These are phyloP conservation scores for Fusarium sp. DNA, from an alignment of 2,329 filamentous ascomycete genomes.

Conservation along the genomic window DNA sequence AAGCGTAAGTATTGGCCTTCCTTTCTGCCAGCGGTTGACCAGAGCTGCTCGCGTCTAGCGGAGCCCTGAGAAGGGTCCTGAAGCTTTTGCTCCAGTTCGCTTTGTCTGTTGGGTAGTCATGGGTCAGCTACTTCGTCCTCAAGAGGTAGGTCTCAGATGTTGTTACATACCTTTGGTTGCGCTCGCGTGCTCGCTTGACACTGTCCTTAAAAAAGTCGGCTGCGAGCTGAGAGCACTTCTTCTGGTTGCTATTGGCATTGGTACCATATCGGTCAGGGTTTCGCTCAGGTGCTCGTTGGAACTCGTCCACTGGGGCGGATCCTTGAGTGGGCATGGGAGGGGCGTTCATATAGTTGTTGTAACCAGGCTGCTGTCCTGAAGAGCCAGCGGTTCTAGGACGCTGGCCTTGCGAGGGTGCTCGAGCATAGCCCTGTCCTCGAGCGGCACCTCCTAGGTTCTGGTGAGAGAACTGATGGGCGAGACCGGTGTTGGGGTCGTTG, in stretches of 20 bases:
- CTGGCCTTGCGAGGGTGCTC: constrained; percentile 76
- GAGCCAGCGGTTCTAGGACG: constrained; percentile 88
- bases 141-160: background rate
- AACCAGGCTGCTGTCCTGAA: constrained; percentile 71
- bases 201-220: constrained; percentile 98
- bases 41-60: constrained; percentile 84
- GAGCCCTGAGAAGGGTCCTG: constrained; percentile 81
- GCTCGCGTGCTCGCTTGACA: constrained; percentile 93
- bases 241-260: constrained; percentile 76
- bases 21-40: constrained; percentile 85
- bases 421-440: constrained; percentile 77
- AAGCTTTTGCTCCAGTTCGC: constrained; percentile 89
- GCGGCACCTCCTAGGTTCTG: constrained; percentile 87
- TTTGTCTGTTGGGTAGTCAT: constrained; percentile 72
- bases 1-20: constrained; percentile 95
- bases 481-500: constrained; percentile 88
- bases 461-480: constrained; percentile 96
- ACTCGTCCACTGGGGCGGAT: constrained; percentile 75
- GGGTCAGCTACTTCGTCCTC: constrained; percentile 21
- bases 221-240: constrained; percentile 77
- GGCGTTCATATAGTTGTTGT: constrained; percentile 73
- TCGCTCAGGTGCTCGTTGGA: constrained; percentile 83
- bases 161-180: constrained; percentile 84
- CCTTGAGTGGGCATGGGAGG: constrained; percentile 74
- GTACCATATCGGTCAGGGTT: constrained; percentile 84